phyloP scores from a whole-genome alignment of 768 basidiomycete genomes.

The Suillus luteus region DNA sequence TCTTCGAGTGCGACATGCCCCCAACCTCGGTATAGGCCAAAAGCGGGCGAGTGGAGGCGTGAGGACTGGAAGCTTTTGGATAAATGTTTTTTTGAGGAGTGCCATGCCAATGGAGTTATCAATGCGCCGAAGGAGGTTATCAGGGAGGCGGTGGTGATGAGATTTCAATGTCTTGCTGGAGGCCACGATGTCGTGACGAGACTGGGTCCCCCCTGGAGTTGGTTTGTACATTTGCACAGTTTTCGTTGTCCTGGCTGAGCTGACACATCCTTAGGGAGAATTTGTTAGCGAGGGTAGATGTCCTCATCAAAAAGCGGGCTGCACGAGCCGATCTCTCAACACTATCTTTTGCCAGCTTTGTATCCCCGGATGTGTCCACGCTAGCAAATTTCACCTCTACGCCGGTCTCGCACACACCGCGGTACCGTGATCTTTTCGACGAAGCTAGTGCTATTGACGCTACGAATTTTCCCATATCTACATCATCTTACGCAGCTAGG shows the following conservation, averaged over 20 bases:
- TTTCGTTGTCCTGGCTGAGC: not conserved
- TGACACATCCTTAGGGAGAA: constrained; percentile 18
- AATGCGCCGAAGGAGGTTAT: constrained; percentile 46
- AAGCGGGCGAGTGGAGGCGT: constrained; percentile 57
- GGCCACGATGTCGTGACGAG: constrained; percentile 40
- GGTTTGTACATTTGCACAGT: constrained; percentile 42
- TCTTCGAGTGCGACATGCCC: not conserved
- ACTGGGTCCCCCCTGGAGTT: constrained; percentile 57
- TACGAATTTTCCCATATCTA: constrained; percentile 20
- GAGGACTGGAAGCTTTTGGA: constrained; percentile 83
- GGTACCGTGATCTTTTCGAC: constrained; percentile 53
- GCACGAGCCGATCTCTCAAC: constrained; percentile 14
- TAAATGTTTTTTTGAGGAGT: constrained; percentile 73
- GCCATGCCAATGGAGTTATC: constrained; percentile 48
- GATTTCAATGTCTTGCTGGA: constrained; percentile 55
- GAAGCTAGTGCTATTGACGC: constrained; percentile 29
- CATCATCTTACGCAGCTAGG: constrained; percentile 13
- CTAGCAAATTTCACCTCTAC: not conserved
- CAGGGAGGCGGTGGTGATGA: constrained; percentile 57
- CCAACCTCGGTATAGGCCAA: constrained; percentile 5
- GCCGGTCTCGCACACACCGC: constrained; percentile 44
- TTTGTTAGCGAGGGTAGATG: constrained; percentile 33
- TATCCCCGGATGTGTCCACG: constrained; percentile 3
- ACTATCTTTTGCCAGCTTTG: not conserved
- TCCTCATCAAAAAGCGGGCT: constrained; percentile 31